A percentile compares a stretch with the other conserved stretches of the same genome.
Conservation (phyloP, 805 yeast genomes). For the Ogataea dorogensis region DNA sequence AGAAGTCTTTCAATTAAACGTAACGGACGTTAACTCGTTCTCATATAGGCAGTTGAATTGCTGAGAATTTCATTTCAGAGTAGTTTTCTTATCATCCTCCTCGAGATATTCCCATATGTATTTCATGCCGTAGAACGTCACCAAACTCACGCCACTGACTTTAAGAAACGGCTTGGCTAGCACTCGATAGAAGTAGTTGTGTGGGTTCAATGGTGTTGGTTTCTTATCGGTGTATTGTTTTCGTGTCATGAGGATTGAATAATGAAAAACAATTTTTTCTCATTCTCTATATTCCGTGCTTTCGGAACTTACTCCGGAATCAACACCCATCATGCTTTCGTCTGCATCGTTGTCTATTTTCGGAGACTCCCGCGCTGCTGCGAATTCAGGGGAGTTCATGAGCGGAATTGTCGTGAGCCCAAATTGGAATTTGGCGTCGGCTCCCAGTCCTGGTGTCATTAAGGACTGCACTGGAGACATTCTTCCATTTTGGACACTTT, state of each 20-base stretch:
- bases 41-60: conserved; percentile 16
- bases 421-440: conserved; percentile 15
- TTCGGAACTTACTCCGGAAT: conserved; percentile 13
- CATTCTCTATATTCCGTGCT: conserved; percentile 3
- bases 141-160: conserved; percentile 43
- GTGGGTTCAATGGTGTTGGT: conserved; percentile 26
- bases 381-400: conserved; percentile 9
- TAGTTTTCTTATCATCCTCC: conserved; percentile 9
- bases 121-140: conserved; percentile 45
- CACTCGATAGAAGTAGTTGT: conserved; percentile 42
- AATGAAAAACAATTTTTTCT: conserved; percentile 4
- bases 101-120: conserved; percentile 46
- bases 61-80: conserved; percentile 11
- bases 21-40: background rate
- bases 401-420: conserved; percentile 10
- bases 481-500: conserved; percentile 5
- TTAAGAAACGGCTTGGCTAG: conserved; percentile 47
- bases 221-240: conserved; percentile 3
- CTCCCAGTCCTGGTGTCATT: conserved; percentile 13
- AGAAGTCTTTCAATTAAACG: conserved; percentile 19
- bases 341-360: conserved; percentile 5
- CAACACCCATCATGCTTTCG: conserved; percentile 17
- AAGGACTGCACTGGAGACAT: conserved; percentile 10
- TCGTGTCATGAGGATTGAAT: conserved; percentile 3
- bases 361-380: background rate